Evolutionary conservation across 2,329 filamentous ascomycete species (phyloP), one percentile per base, ranked within the genome.

Genomic region (Anthostomella pinea): DNA sequence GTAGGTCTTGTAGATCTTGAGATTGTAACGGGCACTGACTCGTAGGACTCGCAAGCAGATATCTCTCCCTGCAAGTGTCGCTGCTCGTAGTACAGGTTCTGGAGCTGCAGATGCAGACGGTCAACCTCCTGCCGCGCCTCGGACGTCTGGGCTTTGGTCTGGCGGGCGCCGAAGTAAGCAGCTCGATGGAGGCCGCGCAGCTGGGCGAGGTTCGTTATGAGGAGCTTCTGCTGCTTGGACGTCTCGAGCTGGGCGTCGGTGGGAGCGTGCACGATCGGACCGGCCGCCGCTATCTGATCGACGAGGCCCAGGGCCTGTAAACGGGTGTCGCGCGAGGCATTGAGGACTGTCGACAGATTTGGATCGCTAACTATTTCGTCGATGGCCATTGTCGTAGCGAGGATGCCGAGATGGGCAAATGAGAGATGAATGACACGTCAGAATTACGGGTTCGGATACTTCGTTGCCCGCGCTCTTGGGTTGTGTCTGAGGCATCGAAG

Each of bases 1-100:
- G 30, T 24, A 27, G 30, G 22, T 15, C 13, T 31, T 6, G 23
- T 33, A 8, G 8, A 13, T 14, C 15, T 14, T 17, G 22, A 22
- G 26, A 15, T 24, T 33, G 24, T 27, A 27, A 17, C 16, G 38
- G 28, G 16, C 9, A 76, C 86, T 45, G 68, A 95, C 88, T 95
- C 87, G 54, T 94, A 96, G 33, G 83, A 85, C 59, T 95, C 87
- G 62, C 93, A 97, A 7, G 87, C 88, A 1, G 79, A 72, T 43
- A 98, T 97, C 65, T 98, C 93, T 31, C 87, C 87, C 47, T 86
- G 81, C 36, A 98, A 69, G 63, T 96, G 89, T 36, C 87, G 75
- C 67, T 97, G 90, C 64, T 98, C 91, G 58, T 98, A 98, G 62
- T 93, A 94, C 6, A 98, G 69, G 57, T 98, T 98, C 65, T 97